These are phyloP conservation scores for Ichthyophthirius multifiliis DNA, from an alignment of 169 alveolate species.

Conservation along the genomic window DNA sequence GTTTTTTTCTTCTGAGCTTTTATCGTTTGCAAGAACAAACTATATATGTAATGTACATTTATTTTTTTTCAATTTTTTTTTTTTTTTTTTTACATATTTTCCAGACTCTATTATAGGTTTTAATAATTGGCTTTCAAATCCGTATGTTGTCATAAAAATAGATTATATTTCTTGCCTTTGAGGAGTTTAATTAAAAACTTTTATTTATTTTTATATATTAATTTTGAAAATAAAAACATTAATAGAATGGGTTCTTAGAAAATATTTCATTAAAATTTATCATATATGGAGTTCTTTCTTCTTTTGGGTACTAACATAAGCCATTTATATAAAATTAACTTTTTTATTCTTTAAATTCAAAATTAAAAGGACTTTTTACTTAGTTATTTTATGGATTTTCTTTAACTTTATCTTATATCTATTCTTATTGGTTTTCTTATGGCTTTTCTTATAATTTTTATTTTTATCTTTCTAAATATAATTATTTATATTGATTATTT, in stretches of 20 bases:
- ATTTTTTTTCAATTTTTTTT: not conserved
- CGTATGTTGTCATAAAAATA: constrained; percentile 34
- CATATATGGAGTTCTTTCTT: not conserved
- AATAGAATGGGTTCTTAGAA: not conserved
- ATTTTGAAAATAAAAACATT: not conserved
- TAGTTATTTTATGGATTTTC: not conserved
- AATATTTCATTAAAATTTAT: not conserved
- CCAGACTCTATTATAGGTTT: constrained; percentile 7
- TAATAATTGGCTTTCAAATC: constrained; percentile 18
- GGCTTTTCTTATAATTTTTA: not conserved
- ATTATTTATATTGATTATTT: not conserved
- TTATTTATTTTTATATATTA: not conserved
- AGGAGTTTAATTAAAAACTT: constrained; percentile 2
- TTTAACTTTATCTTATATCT: not conserved
- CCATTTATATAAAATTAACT: constrained; percentile 1
- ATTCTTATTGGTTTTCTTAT: not conserved
- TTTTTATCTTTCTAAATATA: not conserved
- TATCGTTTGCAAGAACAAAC: constrained; percentile 24
- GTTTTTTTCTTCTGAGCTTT: not conserved
- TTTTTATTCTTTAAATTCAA: not conserved
- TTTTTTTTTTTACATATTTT: not conserved
- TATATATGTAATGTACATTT: not conserved
- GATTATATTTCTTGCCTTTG: constrained; percentile 2
- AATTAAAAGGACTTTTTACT: not conserved
- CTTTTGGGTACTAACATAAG: not conserved